Conservation (phyloP, 768 basidiomycete species). For the Amanita phalloides region DNA sequence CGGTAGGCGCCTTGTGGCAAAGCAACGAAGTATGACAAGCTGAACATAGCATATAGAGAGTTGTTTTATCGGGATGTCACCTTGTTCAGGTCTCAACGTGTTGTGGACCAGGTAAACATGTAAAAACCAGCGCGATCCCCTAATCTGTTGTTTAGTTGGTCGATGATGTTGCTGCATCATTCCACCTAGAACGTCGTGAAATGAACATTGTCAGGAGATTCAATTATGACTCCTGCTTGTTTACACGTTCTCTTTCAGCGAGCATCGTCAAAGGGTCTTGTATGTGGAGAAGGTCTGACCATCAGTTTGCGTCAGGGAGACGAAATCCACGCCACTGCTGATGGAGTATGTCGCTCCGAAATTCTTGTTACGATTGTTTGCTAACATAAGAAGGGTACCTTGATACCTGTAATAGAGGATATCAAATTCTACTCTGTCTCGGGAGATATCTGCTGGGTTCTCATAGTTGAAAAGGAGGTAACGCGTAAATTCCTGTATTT, state of each 20-base stretch:
- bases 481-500: neutral
- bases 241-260: conserved; percentile 35
- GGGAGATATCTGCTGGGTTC: conserved; percentile 58
- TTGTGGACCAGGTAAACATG: conserved; percentile 57
- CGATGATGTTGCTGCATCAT: conserved; percentile 83
- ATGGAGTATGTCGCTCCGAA: conserved; percentile 35
- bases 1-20: conserved; percentile 23
- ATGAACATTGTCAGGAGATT: conserved; percentile 60
- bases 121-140: neutral
- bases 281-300: conserved; percentile 55
- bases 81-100: conserved; percentile 68
- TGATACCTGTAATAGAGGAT: conserved; percentile 72
- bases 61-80: conserved; percentile 80
- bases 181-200: conserved; percentile 60
- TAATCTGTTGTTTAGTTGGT: conserved; percentile 46
- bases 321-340: conserved; percentile 35
- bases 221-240: neutral
- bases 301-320: conserved; percentile 53
- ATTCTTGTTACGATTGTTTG: neutral
- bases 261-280: conserved; percentile 82
- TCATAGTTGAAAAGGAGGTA: conserved; percentile 94
- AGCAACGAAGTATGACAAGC: neutral
- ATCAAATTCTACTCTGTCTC: conserved; percentile 51
- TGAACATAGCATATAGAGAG: conserved; percentile 40
- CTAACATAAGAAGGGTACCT: conserved; percentile 37